Evolutionary conservation across 2,329 filamentous ascomycete species (phyloP).

Genomic region (Drechslera avenae): DNA sequence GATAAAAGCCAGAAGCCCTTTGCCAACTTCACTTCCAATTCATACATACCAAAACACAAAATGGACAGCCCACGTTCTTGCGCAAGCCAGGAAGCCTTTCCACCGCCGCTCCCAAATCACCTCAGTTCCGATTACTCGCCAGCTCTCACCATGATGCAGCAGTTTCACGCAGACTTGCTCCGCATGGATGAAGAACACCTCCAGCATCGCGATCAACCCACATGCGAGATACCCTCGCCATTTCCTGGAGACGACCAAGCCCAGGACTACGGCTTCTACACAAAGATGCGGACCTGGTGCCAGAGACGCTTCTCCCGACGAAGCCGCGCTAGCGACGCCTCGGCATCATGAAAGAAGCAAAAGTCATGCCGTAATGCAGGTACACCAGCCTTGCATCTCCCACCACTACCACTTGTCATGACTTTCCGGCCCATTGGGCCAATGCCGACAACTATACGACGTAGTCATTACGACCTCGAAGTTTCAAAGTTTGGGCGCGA

Average conservation of each 20-base stretch:
- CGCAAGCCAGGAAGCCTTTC: constrained; percentile 10
- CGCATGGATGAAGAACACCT: constrained; percentile 15
- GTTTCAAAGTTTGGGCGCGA: background rate
- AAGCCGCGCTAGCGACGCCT: constrained; percentile 3
- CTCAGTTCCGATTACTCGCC: constrained; percentile 9
- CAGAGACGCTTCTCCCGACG: constrained; percentile 6
- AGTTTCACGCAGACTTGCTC: constrained; percentile 10
- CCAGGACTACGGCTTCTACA: background rate
- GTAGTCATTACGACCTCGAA: no score
- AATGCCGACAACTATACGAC: no score
- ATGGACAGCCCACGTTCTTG: constrained; percentile 3
- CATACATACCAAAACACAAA: background rate
- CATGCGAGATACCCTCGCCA: background rate
- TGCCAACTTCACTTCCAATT: background rate
- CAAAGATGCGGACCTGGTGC: constrained; percentile 10
- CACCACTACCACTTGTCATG: no score
- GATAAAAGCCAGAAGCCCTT: background rate
- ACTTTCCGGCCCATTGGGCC: no score
- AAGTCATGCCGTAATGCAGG: constrained; percentile 12
- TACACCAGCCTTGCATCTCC: constrained; percentile 2
- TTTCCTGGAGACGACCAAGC: constrained; percentile 5
- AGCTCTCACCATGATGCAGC: constrained; percentile 9
- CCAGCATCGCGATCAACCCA: constrained; percentile 2
- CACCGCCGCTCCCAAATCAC: constrained; percentile 8
- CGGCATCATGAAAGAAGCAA: constrained; percentile 8